These are phyloP conservation scores for Hirsutella thompsonii DNA, from an alignment of 2,329 filamentous ascomycete species.

Conservation along the genomic window DNA sequence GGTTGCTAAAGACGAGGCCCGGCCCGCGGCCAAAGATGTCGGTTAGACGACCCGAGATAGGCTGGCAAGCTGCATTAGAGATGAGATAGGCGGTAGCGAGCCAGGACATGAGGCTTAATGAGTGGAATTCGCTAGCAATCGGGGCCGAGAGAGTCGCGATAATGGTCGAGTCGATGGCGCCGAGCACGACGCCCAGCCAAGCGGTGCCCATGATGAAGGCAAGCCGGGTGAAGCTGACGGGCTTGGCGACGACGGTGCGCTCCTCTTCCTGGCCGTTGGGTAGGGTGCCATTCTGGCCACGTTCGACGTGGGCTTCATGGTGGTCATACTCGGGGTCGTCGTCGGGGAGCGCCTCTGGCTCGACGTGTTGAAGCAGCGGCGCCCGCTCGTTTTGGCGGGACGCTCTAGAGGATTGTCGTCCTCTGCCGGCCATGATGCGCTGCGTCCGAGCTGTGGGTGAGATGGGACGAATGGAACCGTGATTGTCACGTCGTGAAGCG, in stretches of 20 bases:
- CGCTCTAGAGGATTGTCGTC: not conserved
- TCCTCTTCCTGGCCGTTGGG: constrained; percentile 22
- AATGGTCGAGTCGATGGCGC: constrained; percentile 62
- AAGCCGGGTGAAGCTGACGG: constrained; percentile 34
- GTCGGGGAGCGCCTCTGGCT: not conserved
- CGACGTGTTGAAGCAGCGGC: not conserved
- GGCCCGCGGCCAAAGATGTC: constrained; percentile 77
- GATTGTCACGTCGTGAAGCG: no score
- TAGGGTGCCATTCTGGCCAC: no score
- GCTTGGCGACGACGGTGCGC: constrained; percentile 31
- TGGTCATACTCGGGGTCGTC: not conserved
- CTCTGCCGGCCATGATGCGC: no score
- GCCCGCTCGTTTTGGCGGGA: not conserved
- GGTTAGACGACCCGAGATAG: constrained; percentile 71
- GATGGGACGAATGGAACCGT: no score
- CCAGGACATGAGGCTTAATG: constrained; percentile 74
- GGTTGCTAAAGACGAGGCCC: constrained; percentile 66
- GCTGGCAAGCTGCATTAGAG: constrained; percentile 76
- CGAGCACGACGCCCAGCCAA: constrained; percentile 50
- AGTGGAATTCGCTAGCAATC: constrained; percentile 73
- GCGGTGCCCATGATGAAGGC: constrained; percentile 40
- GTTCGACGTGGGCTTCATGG: not conserved
- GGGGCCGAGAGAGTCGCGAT: constrained; percentile 76
- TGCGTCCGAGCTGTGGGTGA: no score
- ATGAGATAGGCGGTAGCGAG: constrained; percentile 80